These are phyloP conservation scores for Xylaria grammica DNA, from an alignment of 495 filamentous ascomycete genomes.

Conservation along the genomic window DNA sequence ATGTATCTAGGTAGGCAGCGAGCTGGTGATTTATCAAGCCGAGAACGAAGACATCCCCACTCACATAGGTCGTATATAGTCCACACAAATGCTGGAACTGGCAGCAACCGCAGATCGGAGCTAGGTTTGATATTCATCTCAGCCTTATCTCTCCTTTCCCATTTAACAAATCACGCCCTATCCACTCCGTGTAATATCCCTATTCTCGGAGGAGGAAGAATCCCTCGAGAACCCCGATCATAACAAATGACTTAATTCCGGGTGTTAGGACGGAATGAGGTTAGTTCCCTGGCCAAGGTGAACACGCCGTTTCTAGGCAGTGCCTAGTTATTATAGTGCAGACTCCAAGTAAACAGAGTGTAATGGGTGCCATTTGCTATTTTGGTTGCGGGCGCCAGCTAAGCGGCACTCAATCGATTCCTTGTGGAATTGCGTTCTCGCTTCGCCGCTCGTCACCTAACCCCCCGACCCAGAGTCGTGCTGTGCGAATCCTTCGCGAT, in stretches of 20 bases:
- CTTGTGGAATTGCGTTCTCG: not conserved
- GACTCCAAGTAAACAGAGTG: too few relatives aligned
- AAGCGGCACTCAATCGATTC: not conserved
- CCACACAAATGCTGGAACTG: slow-evolving; percentile 7
- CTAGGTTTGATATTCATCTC: slow-evolving; percentile 20
- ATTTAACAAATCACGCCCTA: slow-evolving; percentile 8
- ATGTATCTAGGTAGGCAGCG: too few relatives aligned
- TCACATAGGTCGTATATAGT: slow-evolving; percentile 18
- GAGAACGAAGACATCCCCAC: too few relatives aligned
- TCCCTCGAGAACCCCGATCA: not conserved
- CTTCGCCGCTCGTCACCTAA: slow-evolving; percentile 1
- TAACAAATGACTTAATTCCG: slow-evolving; percentile 13
- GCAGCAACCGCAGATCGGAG: slow-evolving; percentile 11
- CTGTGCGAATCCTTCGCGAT: not conserved
- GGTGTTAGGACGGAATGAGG: slow-evolving; percentile 1
- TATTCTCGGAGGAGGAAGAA: slow-evolving; percentile 3
- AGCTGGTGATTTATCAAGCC: too few relatives aligned
- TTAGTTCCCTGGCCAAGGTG: slow-evolving; percentile 3
- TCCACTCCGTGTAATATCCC: slow-evolving; percentile 5
- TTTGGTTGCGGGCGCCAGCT: slow-evolving; percentile 36
- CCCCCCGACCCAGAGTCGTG: not conserved
- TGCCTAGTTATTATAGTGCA: too few relatives aligned
- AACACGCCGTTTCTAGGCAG: slow-evolving; percentile 1
- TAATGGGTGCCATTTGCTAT: slow-evolving; percentile 21
- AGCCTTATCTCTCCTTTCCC: slow-evolving; percentile 20